Percentiles rank a stretch among this genome's conserved stretches.
phyloP scores from a whole-genome alignment of 164 flowering plant species.

The Stephania yunnanensis region DNA sequence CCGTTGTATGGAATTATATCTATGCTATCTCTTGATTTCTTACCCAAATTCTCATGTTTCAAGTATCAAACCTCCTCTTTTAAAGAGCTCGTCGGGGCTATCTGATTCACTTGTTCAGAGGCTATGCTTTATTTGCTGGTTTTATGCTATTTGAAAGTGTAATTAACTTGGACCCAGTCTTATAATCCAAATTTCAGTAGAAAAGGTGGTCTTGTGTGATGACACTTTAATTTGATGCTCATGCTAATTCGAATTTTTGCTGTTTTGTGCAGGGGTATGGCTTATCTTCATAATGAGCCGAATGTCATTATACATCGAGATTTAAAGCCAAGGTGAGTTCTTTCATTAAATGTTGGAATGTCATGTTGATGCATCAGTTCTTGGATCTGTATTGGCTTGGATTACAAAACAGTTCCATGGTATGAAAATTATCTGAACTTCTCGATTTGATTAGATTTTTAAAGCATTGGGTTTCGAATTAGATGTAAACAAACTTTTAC shows the following conservation, averaged over 20 bases:
- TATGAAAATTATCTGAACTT: too few species aligned
- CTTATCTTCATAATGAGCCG: conserved; percentile 97
- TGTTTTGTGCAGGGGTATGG: conserved; percentile 73
- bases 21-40: neutral
- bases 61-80: neutral
- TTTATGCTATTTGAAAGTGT: neutral
- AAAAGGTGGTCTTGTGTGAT: neutral
- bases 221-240: neutral
- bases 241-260: conserved; percentile 8
- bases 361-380: neutral
- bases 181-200: neutral
- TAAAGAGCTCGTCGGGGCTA: neutral
- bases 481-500: too few species aligned
- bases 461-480: too few species aligned
- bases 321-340: conserved; percentile 85
- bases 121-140: neutral
- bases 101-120: neutral
- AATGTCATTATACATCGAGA: conserved; percentile 94
- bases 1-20: neutral
- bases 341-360: neutral
- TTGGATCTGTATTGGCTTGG: neutral
- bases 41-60: neutral
- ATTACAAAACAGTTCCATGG: too few species aligned
- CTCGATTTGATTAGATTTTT: too few species aligned
- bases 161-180: neutral